Percentiles rank a stretch among this genome's conserved stretches.
Evolutionary conservation across 495 filamentous ascomycete species (phyloP).

Genomic region (Penicillium macrosclerotiorum): DNA sequence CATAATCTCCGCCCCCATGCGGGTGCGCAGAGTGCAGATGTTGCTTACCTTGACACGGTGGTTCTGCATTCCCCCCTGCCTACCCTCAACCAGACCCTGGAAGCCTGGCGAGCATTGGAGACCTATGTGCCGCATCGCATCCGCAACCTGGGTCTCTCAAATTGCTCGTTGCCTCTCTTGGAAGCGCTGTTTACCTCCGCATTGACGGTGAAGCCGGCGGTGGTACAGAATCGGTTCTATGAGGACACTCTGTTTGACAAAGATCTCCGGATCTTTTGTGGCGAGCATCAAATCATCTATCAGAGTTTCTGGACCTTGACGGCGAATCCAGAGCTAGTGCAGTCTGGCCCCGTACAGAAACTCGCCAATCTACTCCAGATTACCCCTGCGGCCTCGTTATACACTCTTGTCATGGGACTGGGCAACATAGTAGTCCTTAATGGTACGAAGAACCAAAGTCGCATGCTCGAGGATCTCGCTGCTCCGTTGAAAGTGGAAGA

Average conservation of each 20-base stretch:
- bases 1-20: constrained; percentile 50
- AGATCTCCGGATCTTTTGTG: constrained; percentile 60
- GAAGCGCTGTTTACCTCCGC: constrained; percentile 43
- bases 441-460: constrained; percentile 61
- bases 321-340: constrained; percentile 62
- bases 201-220: constrained; percentile 51
- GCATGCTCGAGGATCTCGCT: constrained; percentile 66
- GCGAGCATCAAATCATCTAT: constrained; percentile 58
- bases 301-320: constrained; percentile 81
- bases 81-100: constrained; percentile 54
- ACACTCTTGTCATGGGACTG: constrained; percentile 64
- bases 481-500: constrained; percentile 47
- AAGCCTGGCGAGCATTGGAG: constrained; percentile 63
- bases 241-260: constrained; percentile 58
- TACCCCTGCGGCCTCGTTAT: constrained; percentile 58
- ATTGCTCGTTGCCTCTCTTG: constrained; percentile 56
- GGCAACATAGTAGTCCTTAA: constrained; percentile 60
- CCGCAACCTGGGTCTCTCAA: constrained; percentile 70
- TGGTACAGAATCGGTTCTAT: constrained; percentile 78
- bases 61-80: constrained; percentile 69
- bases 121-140: constrained; percentile 62
- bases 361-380: constrained; percentile 49
- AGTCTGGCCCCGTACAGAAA: constrained; percentile 45
- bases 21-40: constrained; percentile 29
- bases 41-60: constrained; percentile 68